Evolutionary conservation across 2,329 filamentous ascomycete species (phyloP).

Genomic region (Plenodomus biglobosus): DNA sequence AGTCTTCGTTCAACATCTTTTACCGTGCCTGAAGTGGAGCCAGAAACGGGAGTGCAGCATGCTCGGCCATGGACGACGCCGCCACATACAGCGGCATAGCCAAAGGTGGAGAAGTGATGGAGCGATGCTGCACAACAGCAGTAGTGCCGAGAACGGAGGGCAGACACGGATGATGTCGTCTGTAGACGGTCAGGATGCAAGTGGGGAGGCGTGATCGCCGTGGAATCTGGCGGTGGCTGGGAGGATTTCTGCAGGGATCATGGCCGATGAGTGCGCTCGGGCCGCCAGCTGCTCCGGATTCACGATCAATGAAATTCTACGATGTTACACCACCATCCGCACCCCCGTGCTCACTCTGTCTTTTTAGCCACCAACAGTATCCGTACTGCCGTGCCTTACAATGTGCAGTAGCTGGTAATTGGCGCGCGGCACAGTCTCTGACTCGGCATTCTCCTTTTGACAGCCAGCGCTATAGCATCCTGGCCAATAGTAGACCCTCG

Average conservation of each 20-base stretch:
- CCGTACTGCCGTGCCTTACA: constrained; percentile 1
- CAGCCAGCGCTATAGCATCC: constrained; percentile 32
- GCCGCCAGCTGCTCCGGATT: constrained; percentile 22
- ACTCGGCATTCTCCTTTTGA: constrained; percentile 22
- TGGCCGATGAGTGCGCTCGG: constrained; percentile 7
- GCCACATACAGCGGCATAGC: constrained; percentile 1
- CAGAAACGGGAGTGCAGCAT: constrained; percentile 7
- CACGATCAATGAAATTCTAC: constrained; percentile 37
- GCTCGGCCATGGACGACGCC: not conserved
- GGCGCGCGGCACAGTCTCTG: constrained; percentile 13
- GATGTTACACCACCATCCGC: constrained; percentile 35
- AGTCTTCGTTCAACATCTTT: constrained; percentile 1
- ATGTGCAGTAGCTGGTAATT: constrained; percentile 9
- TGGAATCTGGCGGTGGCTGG: constrained; percentile 35
- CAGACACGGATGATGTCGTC: constrained; percentile 19
- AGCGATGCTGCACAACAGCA: constrained; percentile 15
- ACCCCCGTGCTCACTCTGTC: constrained; percentile 20
- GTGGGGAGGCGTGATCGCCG: constrained; percentile 33
- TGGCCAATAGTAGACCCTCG: constrained; percentile 21
- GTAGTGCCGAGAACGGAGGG: constrained; percentile 11
- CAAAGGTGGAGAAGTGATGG: not conserved
- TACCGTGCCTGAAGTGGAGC: not conserved
- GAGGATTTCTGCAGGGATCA: constrained; percentile 26
- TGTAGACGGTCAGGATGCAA: constrained; percentile 17
- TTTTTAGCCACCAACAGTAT: constrained; percentile 28